Evolutionary conservation across 2,329 filamentous ascomycete species (phyloP), one percentile per base, ranked within the genome.

Genomic region (Calonectria hawksworthii): DNA sequence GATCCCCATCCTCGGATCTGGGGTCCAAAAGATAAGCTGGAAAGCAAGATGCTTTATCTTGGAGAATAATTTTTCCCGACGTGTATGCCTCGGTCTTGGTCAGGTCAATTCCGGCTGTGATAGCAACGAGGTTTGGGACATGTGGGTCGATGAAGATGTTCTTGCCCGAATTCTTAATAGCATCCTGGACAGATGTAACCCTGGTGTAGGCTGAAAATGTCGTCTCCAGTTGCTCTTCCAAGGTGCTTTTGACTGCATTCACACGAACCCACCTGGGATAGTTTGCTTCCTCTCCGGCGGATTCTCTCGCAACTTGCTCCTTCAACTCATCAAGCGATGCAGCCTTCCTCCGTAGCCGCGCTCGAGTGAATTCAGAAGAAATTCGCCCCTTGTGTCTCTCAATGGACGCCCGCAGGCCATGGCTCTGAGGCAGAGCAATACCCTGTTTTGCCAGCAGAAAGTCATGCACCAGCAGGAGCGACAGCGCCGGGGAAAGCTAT

Each of bases 11-110:
- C 72, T 91, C 88, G 11, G 91, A 86, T 0, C 86, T 86, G 0
- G 94, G 92, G 67, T 98, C 89, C 0, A 99, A 88, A 3, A 99
- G 88, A 82, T 97, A 97, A 0, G 96, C 97, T 0, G 97, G 97
- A 81, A 99, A 98, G 83, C 97, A 99, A 0, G 96, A 98, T 0
- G 97, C 96, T 85, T 98, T 99, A 82, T 99, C 97, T 84, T 99
- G 97, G 30, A 99, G 87, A 74, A 99, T 98, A 68, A 99, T 91
- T 61, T 92, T 90, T 1, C 96, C 96, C 1, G 90, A 87, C 18
- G 87, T 90, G 84, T 99, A 99, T 0, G 95, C 94, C 18, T 90
- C 85, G 10, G 92, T 93, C 75, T 93, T 94, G 26, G 92, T 93
- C 54, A 98, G 88, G 81, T 98, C 94, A 47, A 90, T 88, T 2